Base-by-base conservation (phyloP, 768 basidiomycete genomes). In the Serpula lacrymans region DNA sequence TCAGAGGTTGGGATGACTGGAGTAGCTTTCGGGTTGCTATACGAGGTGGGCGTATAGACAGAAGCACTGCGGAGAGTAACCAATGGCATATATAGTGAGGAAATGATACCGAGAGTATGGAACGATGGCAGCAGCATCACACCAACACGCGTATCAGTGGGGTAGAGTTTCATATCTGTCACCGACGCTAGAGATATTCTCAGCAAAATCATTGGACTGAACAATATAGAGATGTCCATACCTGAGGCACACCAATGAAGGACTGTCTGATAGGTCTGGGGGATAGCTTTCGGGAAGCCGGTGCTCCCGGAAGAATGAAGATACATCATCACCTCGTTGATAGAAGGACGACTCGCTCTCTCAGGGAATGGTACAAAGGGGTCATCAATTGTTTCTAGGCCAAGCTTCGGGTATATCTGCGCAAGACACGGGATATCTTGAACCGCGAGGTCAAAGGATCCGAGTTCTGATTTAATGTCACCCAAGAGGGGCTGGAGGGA, bases 261-360 rank as follows among this genome's bases (percentile, higher is more conserved):
- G 17, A 69, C 38, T 7, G 52, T 50, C 20, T 51, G 54, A 38
- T 68, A 56, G 1, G 55, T 67, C 29, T 68, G 58, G 2, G 59
- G 46, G 21, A 75, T 68, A 1, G 72, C 63, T 50, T 75, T 75
- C 1, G 74, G 74, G 26, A 72, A 57, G n/a, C 71, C 74, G 3
- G 71, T 73, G 5, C 73, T 74, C 10, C 74, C 74, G 3, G 70
- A 75, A 0, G 73, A 71, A 44, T 75, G 74, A 37, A 75, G 46
- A n/a, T 75, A 70, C 12, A 72, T 39, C 0, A 66, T 67, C 12
- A 69, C 64, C 2, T 62, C 48, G 41, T 71, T 67, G 17, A 55
- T 39, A 7, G 58, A 54, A 6, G 55, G 49, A 7, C 42, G 46
- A 26, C 12, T 39, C 20, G 16, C 1, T 5, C 39, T 2, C 5